Conservation (phyloP, 2,329 filamentous ascomycete genomes). For the Aspergillus chevalieri region DNA sequence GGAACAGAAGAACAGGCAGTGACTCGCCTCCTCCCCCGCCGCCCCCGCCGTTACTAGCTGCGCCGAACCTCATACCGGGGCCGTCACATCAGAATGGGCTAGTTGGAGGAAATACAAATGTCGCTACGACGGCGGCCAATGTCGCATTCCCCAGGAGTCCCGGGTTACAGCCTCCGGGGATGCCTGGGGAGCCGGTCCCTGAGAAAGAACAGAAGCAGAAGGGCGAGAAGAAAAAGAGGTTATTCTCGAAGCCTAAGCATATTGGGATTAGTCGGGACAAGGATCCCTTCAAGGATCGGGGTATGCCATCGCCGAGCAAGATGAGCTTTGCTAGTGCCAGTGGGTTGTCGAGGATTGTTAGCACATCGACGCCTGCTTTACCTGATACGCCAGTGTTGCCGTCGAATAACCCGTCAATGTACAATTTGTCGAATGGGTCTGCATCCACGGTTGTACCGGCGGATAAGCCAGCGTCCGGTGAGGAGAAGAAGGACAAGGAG, state of each 20-base stretch:
- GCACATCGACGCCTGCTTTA: slow-evolving; percentile 55
- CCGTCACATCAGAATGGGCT: slow-evolving; percentile 46
- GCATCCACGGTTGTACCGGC: slow-evolving; percentile 54
- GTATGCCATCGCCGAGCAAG: slow-evolving; percentile 55
- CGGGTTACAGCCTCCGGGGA: slow-evolving; percentile 23
- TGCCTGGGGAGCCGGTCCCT: slow-evolving; percentile 19
- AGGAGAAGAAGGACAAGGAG: slow-evolving; percentile 37
- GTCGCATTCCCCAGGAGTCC: slow-evolving; percentile 53
- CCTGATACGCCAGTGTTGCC: slow-evolving; percentile 46
- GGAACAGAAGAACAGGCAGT: slow-evolving; percentile 26
- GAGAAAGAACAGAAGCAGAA: slow-evolving; percentile 46
- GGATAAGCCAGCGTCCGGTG: slow-evolving; percentile 32
- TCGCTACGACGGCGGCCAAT: slow-evolving; percentile 59
- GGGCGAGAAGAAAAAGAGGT: slow-evolving; percentile 61
- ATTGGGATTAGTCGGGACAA: slow-evolving; percentile 58
- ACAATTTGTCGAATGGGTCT: slow-evolving; percentile 57
- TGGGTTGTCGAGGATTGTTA: slow-evolving; percentile 50
- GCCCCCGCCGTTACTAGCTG: slow-evolving; percentile 18
- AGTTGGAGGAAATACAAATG: slow-evolving; percentile 45
- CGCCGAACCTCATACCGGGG: slow-evolving; percentile 15
- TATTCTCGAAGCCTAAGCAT: slow-evolving; percentile 62
- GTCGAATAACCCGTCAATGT: slow-evolving; percentile 52
- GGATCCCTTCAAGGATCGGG: slow-evolving; percentile 44
- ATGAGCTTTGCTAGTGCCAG: slow-evolving; percentile 46
- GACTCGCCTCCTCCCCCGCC: slow-evolving; percentile 29